Evolutionary conservation across 169 alveolate species (phyloP), one percentile per base, ranked within the genome.

Genomic region (Cryptosporidium viatorum): DNA sequence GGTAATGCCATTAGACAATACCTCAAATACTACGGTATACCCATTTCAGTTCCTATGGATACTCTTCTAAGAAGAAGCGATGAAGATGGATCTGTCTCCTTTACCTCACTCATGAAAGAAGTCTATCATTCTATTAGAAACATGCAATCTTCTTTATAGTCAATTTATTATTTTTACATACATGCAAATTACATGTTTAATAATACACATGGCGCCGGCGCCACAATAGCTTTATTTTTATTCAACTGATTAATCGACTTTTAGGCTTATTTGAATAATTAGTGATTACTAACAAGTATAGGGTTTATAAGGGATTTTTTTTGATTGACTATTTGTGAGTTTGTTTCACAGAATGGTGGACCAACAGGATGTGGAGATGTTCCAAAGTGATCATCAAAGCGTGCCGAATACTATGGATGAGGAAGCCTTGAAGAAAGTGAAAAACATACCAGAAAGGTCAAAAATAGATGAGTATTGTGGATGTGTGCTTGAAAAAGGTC

Each of bases 1-100:
- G 73, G 55, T 1, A 67, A 67, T 80, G 89, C 75, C 10, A 70
- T 80, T 41, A 59, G 75, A 14, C 52, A 80, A 43, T 59, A 59
- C 50, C 75, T 80, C 12, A 80, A 80, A 33, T 58, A 43, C 14
- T 65, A 60, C 26, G 89, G 89, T 0, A 80, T 80, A 2, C 89
- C 89, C 23, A 62, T 80, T 21, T 59, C 89, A 26, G 52, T 50
- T n/a, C 16, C 39, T 18, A 23, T 80, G 50, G 89, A 80, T 39
- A 39, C 68, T 26, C 67, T 80, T 35, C 75, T 80, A 21, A 59
- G 89, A 62, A 80, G 89, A 59, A 80, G 50, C 43, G 89, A 80
- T 65, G 89, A 80, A 62, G 89, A 65, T 41, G 89, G 89, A 6
- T 43, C 89, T 35, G 75, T 65, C 70, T 80, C 89, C 16, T 80